phyloP scores from a whole-genome alignment of 768 basidiomycete genomes.

The Megacollybia marginata region DNA sequence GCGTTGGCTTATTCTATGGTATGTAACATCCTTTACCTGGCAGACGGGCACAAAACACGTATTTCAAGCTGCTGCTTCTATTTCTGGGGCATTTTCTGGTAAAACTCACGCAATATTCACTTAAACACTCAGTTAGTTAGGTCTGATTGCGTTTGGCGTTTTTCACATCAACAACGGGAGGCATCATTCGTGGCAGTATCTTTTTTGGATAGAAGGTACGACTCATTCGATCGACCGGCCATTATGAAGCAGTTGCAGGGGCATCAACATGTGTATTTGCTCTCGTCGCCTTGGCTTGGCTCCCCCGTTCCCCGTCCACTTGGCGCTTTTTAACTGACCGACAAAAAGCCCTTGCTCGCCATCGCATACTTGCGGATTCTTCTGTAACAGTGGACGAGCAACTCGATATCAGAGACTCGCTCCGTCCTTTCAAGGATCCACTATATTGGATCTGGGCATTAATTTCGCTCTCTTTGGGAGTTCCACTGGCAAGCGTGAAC shows the following conservation, averaged over 20 bases:
- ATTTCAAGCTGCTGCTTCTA: slow-evolving; percentile 31
- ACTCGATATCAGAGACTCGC: slow-evolving; percentile 33
- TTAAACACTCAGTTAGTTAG: slow-evolving; percentile 9
- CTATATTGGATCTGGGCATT: slow-evolving; percentile 44
- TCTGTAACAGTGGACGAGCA: slow-evolving; percentile 35
- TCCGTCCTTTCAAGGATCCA: slow-evolving; percentile 34
- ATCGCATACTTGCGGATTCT: slow-evolving; percentile 38
- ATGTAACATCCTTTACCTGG: background rate
- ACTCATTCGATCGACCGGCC: background rate
- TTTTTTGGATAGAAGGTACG: slow-evolving; percentile 46
- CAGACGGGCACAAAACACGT: background rate
- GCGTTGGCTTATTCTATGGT: slow-evolving; percentile 45
- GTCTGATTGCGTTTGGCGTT: slow-evolving; percentile 44
- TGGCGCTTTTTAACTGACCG: slow-evolving; percentile 29
- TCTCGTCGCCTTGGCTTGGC: slow-evolving; percentile 38
- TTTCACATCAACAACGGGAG: slow-evolving; percentile 36
- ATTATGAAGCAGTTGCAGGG: slow-evolving; percentile 15
- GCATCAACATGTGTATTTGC: slow-evolving; percentile 34
- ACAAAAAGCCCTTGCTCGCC: slow-evolving; percentile 33
- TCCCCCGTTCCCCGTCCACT: slow-evolving; percentile 33
- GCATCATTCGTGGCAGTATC: slow-evolving; percentile 42
- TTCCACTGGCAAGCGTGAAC: slow-evolving; percentile 44
- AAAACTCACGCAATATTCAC: too few species aligned
- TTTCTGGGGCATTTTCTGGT: slow-evolving; percentile 42
- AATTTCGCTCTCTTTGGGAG: slow-evolving; percentile 38